Evolutionary conservation across 2,329 filamentous ascomycete species (phyloP).

Genomic region (Colletotrichum musae): DNA sequence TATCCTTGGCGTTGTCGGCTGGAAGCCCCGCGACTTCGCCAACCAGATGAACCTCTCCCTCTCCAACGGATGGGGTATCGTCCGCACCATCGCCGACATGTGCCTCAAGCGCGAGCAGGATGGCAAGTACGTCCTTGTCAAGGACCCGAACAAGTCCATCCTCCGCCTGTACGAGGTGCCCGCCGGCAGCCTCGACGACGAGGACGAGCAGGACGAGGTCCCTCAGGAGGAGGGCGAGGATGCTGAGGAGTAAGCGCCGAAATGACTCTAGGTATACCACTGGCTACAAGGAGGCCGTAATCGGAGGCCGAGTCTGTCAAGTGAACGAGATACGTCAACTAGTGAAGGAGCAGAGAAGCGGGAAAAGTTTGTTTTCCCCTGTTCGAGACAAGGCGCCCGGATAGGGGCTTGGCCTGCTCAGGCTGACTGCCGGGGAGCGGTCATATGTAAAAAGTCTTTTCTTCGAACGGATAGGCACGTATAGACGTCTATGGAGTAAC

Average conservation of each 20-base stretch:
- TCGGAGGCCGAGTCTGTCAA: not conserved
- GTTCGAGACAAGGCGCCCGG: slow-evolving; percentile 19
- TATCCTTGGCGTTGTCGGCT: slow-evolving; percentile 94
- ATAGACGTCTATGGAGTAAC: slow-evolving; percentile 42
- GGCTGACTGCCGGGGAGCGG: slow-evolving; percentile 32
- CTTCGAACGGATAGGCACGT: slow-evolving; percentile 32
- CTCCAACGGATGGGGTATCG: slow-evolving; percentile 98
- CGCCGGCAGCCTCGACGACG: slow-evolving; percentile 89
- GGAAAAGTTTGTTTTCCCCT: slow-evolving; percentile 15
- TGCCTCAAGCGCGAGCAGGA: slow-evolving; percentile 79
- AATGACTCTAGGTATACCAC: not conserved
- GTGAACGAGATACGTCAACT: not conserved
- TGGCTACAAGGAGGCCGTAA: not conserved
- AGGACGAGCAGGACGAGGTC: slow-evolving; percentile 78
- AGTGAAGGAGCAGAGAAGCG: not conserved
- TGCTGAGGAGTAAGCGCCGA: slow-evolving; percentile 50
- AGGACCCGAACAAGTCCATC: slow-evolving; percentile 97
- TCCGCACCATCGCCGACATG: slow-evolving; percentile 98
- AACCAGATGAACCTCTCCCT: slow-evolving; percentile 98
- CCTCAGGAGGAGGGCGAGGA: slow-evolving; percentile 63
- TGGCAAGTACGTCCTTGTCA: slow-evolving; percentile 85
- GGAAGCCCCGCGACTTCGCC: slow-evolving; percentile 98
- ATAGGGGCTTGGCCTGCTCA: slow-evolving; percentile 34
- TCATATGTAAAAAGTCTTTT: slow-evolving; percentile 42
- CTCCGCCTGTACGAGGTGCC: slow-evolving; percentile 95